Conservation (phyloP, 306 rosid species). For the Acacia acuminata region DNA sequence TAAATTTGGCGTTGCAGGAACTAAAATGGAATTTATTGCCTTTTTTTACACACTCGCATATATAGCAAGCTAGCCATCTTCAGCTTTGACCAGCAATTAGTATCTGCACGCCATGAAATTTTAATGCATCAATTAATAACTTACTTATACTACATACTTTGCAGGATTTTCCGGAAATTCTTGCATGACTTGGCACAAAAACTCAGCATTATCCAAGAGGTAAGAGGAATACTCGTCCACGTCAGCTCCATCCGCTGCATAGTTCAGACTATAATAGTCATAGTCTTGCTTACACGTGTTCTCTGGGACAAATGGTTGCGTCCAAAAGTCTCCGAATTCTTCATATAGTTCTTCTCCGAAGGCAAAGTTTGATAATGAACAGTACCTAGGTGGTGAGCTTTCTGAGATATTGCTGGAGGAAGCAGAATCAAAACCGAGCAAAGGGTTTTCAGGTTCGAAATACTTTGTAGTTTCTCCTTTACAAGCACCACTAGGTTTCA, state of each 20-base stretch:
- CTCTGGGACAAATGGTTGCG: conserved; percentile 49
- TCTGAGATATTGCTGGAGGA: conserved; percentile 34
- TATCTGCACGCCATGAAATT: neutral
- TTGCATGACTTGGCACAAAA: conserved; percentile 9
- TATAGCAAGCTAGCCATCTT: neutral
- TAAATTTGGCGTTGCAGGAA: neutral
- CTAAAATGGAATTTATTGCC: neutral
- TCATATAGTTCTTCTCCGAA: neutral
- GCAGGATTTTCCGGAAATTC: neutral
- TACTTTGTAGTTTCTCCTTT: conserved; percentile 5
- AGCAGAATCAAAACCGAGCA: neutral
- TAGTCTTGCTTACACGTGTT: neutral
- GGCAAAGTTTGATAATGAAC: neutral
- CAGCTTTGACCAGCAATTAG: neutral
- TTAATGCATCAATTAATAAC: neutral
- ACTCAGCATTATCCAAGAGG: conserved; percentile 20
- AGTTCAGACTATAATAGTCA: neutral
- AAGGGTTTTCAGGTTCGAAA: conserved; percentile 22
- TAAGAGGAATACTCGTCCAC: neutral
- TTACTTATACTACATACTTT: neutral
- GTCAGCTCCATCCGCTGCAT: neutral
- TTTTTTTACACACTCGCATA: neutral
- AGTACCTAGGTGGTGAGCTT: conserved; percentile 31
- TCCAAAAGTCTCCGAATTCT: conserved; percentile 53
- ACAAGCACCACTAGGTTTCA: neutral